Percentiles rank a stretch among this genome's conserved stretches.
phyloP scores from a whole-genome alignment of 2,329 filamentous ascomycete species.

The Penicillium sp. region DNA sequence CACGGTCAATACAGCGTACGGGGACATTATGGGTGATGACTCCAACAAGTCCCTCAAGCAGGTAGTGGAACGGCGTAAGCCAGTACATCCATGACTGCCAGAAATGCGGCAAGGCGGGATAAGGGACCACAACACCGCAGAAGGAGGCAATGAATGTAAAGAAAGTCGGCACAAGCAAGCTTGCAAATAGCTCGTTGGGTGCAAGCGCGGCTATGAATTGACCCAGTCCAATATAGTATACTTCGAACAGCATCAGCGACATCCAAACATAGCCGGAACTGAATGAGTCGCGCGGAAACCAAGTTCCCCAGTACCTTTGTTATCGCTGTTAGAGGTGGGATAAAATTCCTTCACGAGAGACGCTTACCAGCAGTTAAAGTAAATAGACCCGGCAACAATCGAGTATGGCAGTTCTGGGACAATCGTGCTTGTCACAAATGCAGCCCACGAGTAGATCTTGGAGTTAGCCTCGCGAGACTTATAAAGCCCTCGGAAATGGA shows the following conservation, averaged over 20 bases:
- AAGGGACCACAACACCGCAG: constrained; percentile 67
- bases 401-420: constrained; percentile 63
- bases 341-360: too few relatives aligned
- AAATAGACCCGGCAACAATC: constrained; percentile 56
- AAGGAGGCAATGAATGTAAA: constrained; percentile 63
- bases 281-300: constrained; percentile 50
- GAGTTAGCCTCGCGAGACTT: constrained; percentile 63
- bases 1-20: constrained; percentile 47
- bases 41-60: constrained; percentile 54
- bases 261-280: constrained; percentile 56
- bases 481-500: constrained; percentile 59
- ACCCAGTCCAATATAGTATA: constrained; percentile 57
- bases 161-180: constrained; percentile 58
- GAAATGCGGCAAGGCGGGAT: constrained; percentile 53
- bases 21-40: constrained; percentile 48
- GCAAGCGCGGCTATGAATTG: constrained; percentile 59
- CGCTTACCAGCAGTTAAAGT: constrained; percentile 55
- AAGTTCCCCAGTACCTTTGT: constrained; percentile 46
- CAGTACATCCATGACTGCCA: constrained; percentile 61
- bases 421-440: constrained; percentile 58
- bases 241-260: constrained; percentile 56
- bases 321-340: not conserved
- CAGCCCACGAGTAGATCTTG: constrained; percentile 70
- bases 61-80: constrained; percentile 59
- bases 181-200: constrained; percentile 59